Conservation (phyloP, 1,284 basidiomycete species). For the Leccinum cinnamomeum region DNA sequence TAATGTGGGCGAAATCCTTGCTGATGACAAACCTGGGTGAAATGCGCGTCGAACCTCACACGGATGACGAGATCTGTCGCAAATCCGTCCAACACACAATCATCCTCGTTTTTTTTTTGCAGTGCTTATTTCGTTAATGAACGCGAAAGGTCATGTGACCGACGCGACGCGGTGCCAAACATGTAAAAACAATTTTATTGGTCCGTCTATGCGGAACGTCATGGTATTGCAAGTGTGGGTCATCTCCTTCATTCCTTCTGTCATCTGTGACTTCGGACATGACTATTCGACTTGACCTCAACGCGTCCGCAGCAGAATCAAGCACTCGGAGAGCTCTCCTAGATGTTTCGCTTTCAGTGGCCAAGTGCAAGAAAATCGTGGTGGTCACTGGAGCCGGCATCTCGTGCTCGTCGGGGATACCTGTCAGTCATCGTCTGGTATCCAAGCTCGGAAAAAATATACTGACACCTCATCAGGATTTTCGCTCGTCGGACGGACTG, state of each 20-base stretch:
- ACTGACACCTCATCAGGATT: constrained; percentile 61
- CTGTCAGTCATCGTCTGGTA: constrained; percentile 51
- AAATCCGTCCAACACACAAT: no score
- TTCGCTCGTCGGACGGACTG: constrained; percentile 85
- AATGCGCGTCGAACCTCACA: neutral
- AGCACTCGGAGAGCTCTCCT: constrained; percentile 57
- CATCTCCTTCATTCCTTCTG: constrained; percentile 15
- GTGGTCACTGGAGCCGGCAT: constrained; percentile 92
- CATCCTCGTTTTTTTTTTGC: no score
- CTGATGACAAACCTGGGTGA: neutral
- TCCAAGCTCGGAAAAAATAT: neutral
- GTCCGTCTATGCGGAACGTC: constrained; percentile 22
- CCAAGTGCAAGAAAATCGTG: constrained; percentile 81
- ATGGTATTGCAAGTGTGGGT: constrained; percentile 21
- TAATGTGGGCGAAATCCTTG: neutral
- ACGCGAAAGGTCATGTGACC: constrained; percentile 32
- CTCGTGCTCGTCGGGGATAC: constrained; percentile 90
- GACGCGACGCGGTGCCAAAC: constrained; percentile 36
- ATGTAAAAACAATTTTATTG: constrained; percentile 32
- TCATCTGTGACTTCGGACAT: constrained; percentile 37
- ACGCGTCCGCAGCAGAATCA: constrained; percentile 45
- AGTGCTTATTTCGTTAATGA: neutral
- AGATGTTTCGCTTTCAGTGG: constrained; percentile 72
- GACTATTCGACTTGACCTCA: constrained; percentile 58
- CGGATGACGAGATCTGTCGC: no score